These are phyloP conservation scores for Macrolepiota dolichaula DNA, from an alignment of 768 basidiomycete genomes.

Conservation along the genomic window DNA sequence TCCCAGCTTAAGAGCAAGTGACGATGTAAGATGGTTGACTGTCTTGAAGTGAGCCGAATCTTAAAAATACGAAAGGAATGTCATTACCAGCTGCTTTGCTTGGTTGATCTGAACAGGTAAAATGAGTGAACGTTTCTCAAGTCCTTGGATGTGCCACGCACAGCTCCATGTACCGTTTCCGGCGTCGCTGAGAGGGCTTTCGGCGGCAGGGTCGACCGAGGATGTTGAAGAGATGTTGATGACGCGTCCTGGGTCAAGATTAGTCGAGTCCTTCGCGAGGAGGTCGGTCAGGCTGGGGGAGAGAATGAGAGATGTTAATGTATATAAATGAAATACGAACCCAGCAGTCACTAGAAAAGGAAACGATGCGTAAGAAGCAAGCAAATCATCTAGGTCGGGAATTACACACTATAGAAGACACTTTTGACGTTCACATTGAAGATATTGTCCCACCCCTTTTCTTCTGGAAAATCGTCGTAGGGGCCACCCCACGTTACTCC, in stretches of 20 bases:
- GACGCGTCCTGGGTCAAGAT: conserved; percentile 66
- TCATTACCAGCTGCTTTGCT: conserved; percentile 74
- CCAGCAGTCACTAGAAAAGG: conserved; percentile 43
- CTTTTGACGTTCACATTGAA: conserved; percentile 84
- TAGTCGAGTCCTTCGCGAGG: conserved; percentile 61
- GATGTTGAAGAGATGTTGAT: conserved; percentile 81
- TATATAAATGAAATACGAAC: conserved; percentile 22
- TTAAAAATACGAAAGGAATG: background rate
- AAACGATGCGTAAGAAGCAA: background rate
- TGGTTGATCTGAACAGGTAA: conserved; percentile 53
- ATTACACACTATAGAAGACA: conserved; percentile 68
- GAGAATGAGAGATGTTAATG: background rate
- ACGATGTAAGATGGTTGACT: conserved; percentile 81
- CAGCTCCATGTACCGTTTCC: conserved; percentile 79
- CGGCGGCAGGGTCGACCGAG: conserved; percentile 49
- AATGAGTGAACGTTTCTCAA: background rate
- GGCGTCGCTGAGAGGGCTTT: conserved; percentile 44
- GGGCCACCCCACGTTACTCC: conserved; percentile 81
- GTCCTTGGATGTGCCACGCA: conserved; percentile 32
- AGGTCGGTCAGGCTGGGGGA: conserved; percentile 48
- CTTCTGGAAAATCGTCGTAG: conserved; percentile 69
- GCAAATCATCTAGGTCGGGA: background rate
- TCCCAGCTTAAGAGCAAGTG: conserved; percentile 64
- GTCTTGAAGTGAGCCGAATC: background rate
- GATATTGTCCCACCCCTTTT: conserved; percentile 83